Base-by-base conservation (phyloP, 768 basidiomycete species). In the Pleurotus ostreatus region DNA sequence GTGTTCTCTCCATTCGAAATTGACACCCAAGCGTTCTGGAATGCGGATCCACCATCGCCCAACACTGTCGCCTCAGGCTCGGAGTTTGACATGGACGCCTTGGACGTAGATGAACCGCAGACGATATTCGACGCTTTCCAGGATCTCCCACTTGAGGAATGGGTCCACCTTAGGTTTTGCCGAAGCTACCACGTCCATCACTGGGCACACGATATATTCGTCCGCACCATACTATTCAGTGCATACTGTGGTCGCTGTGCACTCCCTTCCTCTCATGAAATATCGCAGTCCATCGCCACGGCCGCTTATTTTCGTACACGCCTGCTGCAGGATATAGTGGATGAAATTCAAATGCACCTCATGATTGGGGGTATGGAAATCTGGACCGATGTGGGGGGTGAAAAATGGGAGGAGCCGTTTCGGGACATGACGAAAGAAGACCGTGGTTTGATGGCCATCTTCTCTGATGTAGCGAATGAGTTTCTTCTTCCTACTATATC, bases 101-200 rank as follows among this genome's bases (percentile, higher is more conserved):
- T 26, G 26, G 37, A 47, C 37, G 9, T 22, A 4, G 53, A 20
- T 13, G 12, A 25, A 4, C 62, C 55, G 3, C 58, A 57, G 23
- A 60, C 58, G 30, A 57, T 49, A 23, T 52, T 52, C 22, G 23
- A 52, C 37, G 30, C 43, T 39, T 61, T 55, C 51, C 23, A 25
- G 22, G 60, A 62, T 34, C 51, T 53, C 12, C 61, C 59, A 3
- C 52, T 55, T 7, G 61, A 63, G 15, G 57, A 62, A 8, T 63
- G 56, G 56, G 46, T 63, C 7, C 62, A 63, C 49, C 45, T 52
- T 15, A 56, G 62, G n/a, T 62, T 63, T 46, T 63, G 62, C 34
- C 53, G 54, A 18, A 15, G 56, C 8, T 63, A 63, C 45, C 41
- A 13, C 5, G 26, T 60, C 23, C 62, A 63, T 40, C 57, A 43